Base-by-base conservation (phyloP, 2,329 filamentous ascomycete species). In the Bipolaris sorokiniana region DNA sequence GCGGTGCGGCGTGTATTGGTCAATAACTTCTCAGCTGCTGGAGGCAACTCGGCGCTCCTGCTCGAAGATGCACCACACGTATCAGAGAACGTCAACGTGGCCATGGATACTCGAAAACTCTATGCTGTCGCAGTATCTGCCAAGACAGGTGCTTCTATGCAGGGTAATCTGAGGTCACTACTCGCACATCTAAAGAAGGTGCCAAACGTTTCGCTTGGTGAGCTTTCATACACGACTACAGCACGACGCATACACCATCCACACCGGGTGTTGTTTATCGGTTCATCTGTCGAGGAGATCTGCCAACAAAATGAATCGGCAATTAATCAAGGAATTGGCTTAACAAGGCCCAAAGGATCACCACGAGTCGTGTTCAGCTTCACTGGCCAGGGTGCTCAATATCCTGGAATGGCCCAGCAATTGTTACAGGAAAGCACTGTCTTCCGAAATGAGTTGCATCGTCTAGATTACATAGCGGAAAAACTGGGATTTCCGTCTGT, bases 1-100 rank as follows among this genome's bases (percentile, higher is more conserved):
- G 67, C 23, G 3, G 53, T 75, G 51, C 0, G 72, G 80, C 20
- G 73, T 89, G 60, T 90, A 69, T 85, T 66, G 3, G 7, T 68
- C 15, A 69, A 67, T 48, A 67, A 65, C 49, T 69, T 69, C 56
- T 56, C 84, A 61, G 89, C 88, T 6, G 87, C 88, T 51, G 88
- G 88, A 62, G 88, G 89, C 33, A 91, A 91, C 74, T 54, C 64
- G 9, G 37, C 58, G 5, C 11, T 69, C 4, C 10, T 66, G 2
- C 20, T 69, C 6, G 60, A 68, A 47, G 66, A 69, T 23, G 57
- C 55, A 7, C 61, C 56, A 40, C 36, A 13, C 13, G 13, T 48
- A 9, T 16, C 15, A 31, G 6, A 23, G 16, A n/a, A 33, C n/a
- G 5, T 11, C 3, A 42, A 45, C 5, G 16, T n/a, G 5, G 28